Percentiles rank a stretch among this genome's conserved stretches.
These are phyloP conservation scores for Colletotrichum sp. DNA, from an alignment of 2,329 filamentous ascomycete genomes.

Conservation along the genomic window DNA sequence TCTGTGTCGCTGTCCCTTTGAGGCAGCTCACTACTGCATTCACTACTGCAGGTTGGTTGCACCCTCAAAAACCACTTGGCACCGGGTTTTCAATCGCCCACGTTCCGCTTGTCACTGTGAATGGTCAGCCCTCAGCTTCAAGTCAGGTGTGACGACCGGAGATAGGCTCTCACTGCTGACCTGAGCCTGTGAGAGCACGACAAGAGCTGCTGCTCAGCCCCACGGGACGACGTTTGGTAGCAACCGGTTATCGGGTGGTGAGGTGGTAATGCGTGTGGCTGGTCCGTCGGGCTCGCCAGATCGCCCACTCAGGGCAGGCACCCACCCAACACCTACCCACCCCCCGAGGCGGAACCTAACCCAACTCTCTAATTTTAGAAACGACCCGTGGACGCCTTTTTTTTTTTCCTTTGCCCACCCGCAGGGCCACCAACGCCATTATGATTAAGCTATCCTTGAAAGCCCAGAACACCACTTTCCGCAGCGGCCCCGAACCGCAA, in stretches of 20 bases:
- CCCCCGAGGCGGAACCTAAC: background rate
- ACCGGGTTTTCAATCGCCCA: slow-evolving; percentile 5
- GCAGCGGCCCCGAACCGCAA: background rate
- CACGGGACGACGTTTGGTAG: background rate
- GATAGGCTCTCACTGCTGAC: background rate
- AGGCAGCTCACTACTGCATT: background rate
- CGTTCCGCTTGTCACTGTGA: background rate
- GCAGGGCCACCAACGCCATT: background rate
- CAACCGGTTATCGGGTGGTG: slow-evolving; percentile 7
- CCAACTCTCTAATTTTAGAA: slow-evolving; percentile 14
- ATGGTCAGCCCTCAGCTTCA: background rate
- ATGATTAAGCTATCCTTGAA: background rate
- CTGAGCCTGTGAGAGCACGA: background rate
- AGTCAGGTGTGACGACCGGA: background rate
- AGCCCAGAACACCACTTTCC: background rate
- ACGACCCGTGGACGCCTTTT: background rate
- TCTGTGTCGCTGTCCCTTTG: background rate
- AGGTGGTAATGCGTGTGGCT: slow-evolving; percentile 13
- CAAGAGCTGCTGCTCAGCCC: background rate
- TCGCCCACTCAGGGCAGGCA: background rate
- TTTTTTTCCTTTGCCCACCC: background rate
- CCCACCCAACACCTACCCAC: background rate
- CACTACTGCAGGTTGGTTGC: background rate
- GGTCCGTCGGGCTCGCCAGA: slow-evolving; percentile 10
- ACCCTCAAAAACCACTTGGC: background rate